phyloP scores from a whole-genome alignment of 352 stramenopile species.

The Pythium sukuiense region DNA sequence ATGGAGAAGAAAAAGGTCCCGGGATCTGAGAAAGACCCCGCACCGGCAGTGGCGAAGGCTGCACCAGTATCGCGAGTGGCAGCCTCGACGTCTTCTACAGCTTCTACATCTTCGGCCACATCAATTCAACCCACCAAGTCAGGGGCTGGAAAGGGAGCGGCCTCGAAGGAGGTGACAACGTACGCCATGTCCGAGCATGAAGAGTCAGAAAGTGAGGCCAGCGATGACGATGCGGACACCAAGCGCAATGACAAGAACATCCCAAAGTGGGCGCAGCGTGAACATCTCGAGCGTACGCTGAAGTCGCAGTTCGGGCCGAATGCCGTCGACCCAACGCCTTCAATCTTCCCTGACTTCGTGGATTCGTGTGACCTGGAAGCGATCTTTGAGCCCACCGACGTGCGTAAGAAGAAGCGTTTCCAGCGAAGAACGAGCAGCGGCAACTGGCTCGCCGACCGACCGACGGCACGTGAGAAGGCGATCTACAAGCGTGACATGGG shows the following conservation, averaged over 20 bases:
- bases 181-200: slow-evolving; percentile 84
- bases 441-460: slow-evolving; percentile 83
- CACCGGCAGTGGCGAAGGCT: slow-evolving; percentile 6
- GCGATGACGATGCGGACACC: slow-evolving; percentile 41
- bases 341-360: slow-evolving; percentile 84
- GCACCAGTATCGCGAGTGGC: slow-evolving; percentile 17
- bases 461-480: slow-evolving; percentile 72
- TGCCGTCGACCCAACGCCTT: slow-evolving; percentile 69
- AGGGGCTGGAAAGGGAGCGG: slow-evolving; percentile 24
- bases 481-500: slow-evolving; percentile 86
- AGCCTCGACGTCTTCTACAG: slow-evolving; percentile 7
- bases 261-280: slow-evolving; percentile 71
- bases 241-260: slow-evolving; percentile 72
- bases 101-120: not conserved
- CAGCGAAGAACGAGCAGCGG: slow-evolving; percentile 76
- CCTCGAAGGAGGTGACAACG: slow-evolving; percentile 35
- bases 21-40: slow-evolving; percentile 40
- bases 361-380: slow-evolving; percentile 82
- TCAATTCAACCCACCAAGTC: slow-evolving; percentile 9
- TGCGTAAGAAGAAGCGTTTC: slow-evolving; percentile 80
- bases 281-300: slow-evolving; percentile 71
- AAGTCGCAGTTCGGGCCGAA: slow-evolving; percentile 73
- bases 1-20: slow-evolving; percentile 69
- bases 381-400: slow-evolving; percentile 77
- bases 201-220: slow-evolving; percentile 51